Conservation (phyloP, 2,329 filamentous ascomycete genomes). For the Monilinia polystroma region DNA sequence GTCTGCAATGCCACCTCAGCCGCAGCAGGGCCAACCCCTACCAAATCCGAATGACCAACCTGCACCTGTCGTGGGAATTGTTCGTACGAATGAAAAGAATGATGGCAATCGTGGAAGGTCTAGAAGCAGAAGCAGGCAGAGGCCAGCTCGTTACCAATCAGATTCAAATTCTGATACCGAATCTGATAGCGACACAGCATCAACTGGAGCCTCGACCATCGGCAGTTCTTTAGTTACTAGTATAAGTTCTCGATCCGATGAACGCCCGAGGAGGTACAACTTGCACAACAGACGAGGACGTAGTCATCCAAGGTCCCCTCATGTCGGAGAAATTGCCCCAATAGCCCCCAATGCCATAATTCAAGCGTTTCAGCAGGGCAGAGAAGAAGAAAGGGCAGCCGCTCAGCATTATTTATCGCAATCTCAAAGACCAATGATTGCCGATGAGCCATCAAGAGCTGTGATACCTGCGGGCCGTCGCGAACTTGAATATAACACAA, state of each 20-base stretch:
- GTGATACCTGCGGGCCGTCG: slow-evolving; percentile 15
- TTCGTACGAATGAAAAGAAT: not conserved
- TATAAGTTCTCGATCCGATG: slow-evolving; percentile 27
- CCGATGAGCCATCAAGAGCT: slow-evolving; percentile 19
- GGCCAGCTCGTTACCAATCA: slow-evolving; percentile 16
- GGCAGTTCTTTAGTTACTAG: slow-evolving; percentile 26
- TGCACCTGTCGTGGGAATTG: not conserved
- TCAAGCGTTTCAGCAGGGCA: slow-evolving; percentile 34
- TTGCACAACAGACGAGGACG: slow-evolving; percentile 23
- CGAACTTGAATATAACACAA: slow-evolving; percentile 14
- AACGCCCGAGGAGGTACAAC: slow-evolving; percentile 20
- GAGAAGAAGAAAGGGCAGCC: slow-evolving; percentile 31
- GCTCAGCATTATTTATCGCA: slow-evolving; percentile 24
- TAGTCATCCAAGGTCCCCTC: slow-evolving; percentile 16
- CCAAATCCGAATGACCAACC: slow-evolving; percentile 10
- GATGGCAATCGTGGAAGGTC: not conserved
- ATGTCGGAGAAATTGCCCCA: slow-evolving; percentile 23
- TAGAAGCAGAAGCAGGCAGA: slow-evolving; percentile 3
- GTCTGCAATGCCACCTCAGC: slow-evolving; percentile 23
- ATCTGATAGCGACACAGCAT: slow-evolving; percentile 25
- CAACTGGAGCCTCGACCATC: slow-evolving; percentile 18
- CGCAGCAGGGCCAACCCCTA: slow-evolving; percentile 13
- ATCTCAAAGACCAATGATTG: slow-evolving; percentile 20
- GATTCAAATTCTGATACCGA: slow-evolving; percentile 24
- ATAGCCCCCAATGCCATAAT: slow-evolving; percentile 30